phyloP scores from a whole-genome alignment of 768 basidiomycete genomes.

The Xerocomellus amylosporus region DNA sequence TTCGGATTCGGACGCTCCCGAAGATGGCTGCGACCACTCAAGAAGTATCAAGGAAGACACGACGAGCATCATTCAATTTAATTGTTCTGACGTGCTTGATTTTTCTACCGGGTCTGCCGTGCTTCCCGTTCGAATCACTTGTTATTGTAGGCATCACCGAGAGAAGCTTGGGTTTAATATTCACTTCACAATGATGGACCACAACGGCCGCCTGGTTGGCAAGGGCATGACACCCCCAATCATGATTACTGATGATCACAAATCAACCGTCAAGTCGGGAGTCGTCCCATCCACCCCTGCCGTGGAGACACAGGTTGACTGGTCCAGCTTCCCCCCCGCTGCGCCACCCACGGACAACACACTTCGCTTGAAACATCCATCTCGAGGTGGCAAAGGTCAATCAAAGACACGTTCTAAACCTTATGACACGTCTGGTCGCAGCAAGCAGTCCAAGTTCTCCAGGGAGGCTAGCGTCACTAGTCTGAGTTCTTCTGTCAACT shows the following conservation, averaged over 20 bases:
- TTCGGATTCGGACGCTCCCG: constrained; percentile 69
- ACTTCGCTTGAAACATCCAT: constrained; percentile 47
- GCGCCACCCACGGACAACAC: constrained; percentile 31
- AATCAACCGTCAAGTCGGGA: constrained; percentile 53
- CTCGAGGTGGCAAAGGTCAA: constrained; percentile 43
- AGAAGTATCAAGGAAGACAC: constrained; percentile 56
- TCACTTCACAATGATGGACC: constrained; percentile 81
- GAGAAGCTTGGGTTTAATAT: constrained; percentile 96
- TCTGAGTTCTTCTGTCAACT: constrained; percentile 45
- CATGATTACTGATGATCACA: constrained; percentile 99
- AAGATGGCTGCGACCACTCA: constrained; percentile 50
- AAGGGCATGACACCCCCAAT: constrained; percentile 83
- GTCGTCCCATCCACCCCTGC: constrained; percentile 33
- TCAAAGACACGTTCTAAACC: constrained; percentile 67
- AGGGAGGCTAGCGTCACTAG: constrained; percentile 58
- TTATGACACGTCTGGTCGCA: constrained; percentile 47
- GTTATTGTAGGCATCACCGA: constrained; percentile 97
- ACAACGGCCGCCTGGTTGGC: constrained; percentile 75
- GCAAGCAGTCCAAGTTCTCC: constrained; percentile 43
- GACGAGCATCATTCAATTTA: constrained; percentile 91
- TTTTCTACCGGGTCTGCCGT: constrained; percentile 84
- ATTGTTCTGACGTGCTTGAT: constrained; percentile 86
- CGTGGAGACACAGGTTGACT: constrained; percentile 45
- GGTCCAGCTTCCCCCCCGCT: constrained; percentile 39
- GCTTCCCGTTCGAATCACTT: constrained; percentile 93